These are phyloP conservation scores for Gossypium schwendimanii DNA, from an alignment of 441 rosid species.

Conservation along the genomic window DNA sequence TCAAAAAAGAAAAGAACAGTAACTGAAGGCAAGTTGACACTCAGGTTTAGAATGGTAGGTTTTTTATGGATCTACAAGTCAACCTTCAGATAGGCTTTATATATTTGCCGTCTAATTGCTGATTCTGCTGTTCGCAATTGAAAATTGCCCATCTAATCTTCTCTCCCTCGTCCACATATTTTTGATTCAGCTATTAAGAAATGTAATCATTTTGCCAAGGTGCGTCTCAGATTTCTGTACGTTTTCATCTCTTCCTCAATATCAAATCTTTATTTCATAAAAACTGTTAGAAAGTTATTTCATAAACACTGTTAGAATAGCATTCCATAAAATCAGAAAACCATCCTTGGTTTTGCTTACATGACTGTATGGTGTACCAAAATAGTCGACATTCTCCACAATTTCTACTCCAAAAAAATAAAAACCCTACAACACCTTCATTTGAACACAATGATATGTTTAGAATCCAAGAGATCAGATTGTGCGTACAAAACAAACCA, in stretches of 20 bases:
- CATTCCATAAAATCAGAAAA: not conserved
- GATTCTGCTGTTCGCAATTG: not conserved
- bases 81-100: not conserved
- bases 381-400: not conserved
- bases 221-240: not conserved
- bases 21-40: not conserved
- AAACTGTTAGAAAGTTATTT: not conserved
- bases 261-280: not conserved
- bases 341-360: not conserved
- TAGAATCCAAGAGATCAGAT: constrained; percentile 5
- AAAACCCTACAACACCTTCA: not conserved
- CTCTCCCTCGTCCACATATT: not conserved
- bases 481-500: not conserved
- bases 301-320: not conserved
- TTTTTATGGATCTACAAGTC: not conserved
- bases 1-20: not conserved
- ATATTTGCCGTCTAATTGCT: not conserved
- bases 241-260: not conserved
- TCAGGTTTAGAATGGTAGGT: not conserved
- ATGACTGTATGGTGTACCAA: not conserved
- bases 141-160: not conserved
- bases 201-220: not conserved
- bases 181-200: not conserved
- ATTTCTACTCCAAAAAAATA: not conserved
- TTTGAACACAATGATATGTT: not conserved